Percentiles rank a stretch among this genome's conserved stretches.
These are phyloP conservation scores for Aureobasidium lini DNA, from an alignment of 2,329 filamentous ascomycete species.

Conservation along the genomic window DNA sequence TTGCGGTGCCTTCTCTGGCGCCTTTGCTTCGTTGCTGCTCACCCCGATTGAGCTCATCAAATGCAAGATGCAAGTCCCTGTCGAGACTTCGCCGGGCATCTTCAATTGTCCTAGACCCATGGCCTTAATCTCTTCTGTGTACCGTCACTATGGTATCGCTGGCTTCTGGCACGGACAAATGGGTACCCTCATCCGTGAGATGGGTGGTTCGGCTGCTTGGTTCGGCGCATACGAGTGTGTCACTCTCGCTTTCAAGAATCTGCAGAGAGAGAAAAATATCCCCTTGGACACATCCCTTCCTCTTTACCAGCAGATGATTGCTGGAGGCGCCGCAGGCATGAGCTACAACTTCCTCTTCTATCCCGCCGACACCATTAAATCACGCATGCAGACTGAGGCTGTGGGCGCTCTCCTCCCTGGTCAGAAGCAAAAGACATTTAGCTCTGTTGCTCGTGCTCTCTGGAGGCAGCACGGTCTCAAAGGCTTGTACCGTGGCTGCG, in stretches of 20 bases:
- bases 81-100: conserved; percentile 23
- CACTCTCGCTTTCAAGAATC: conserved; percentile 58
- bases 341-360: conserved; percentile 97
- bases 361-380: conserved; percentile 95
- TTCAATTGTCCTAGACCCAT: conserved; percentile 54
- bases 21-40: conserved; percentile 81
- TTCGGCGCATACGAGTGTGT: conserved; percentile 85
- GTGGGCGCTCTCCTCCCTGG: conserved; percentile 40
- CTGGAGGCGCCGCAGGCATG: conserved; percentile 82
- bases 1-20: conserved; percentile 83
- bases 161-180: conserved; percentile 96
- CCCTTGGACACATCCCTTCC: conserved; percentile 50
- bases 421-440: conserved; percentile 56
- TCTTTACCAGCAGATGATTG: conserved; percentile 78
- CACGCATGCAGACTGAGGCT: conserved; percentile 86
- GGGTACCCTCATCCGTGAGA: conserved; percentile 88
- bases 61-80: conserved; percentile 83
- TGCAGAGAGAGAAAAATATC: conserved; percentile 26
- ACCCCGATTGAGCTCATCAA: conserved; percentile 97
- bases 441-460: conserved; percentile 61
- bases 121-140: conserved; percentile 69
- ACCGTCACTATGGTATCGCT: conserved; percentile 68
- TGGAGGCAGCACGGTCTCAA: conserved; percentile 76
- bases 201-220: conserved; percentile 89
- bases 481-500: conserved; percentile 88